Base-by-base conservation (phyloP, 306 rosid species). In the Corylus heterophylla region DNA sequence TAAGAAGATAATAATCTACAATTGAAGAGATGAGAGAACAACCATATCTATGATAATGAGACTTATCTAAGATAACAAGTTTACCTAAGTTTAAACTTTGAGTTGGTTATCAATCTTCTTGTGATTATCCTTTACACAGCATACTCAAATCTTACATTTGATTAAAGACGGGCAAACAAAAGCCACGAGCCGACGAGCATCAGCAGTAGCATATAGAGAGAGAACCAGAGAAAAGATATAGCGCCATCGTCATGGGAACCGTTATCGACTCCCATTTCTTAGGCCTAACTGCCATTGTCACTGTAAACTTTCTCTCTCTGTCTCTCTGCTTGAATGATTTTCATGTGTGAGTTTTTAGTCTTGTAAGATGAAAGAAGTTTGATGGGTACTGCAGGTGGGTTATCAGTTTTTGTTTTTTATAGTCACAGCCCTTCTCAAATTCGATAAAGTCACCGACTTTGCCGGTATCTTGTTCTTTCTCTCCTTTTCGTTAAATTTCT, bases 391-490 rank as follows among this genome's bases (percentile, higher is more conserved):
- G 66, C 90, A 96, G 99, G 78, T 91, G 79, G 93, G 79, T 2
- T 96, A 96, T 80, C 99, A 93, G 78, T 69, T 84, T 11, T 37
- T 90, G 63, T 96, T 96, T 84, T 96, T 96, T 80, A 69, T 93
- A 55, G 35, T 93, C 89, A 96, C 99, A 51, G 99, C 99, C 69
- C 92, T 96, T 71, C 92, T 96, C 83, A 91, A 87, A 84, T 91
- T 96, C 75, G 99, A 96, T 61, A 96, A 93, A 83, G 85, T 96
- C 86, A 96, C 99, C 76, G 99, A 96, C 87, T 96, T 93, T 74
- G 98, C 99, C 0, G 98, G 99, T 95, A 89, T 54, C 31, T 12
- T 52, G 12, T 14, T 44, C 29, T 17, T 13, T 7, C 27, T 47
- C 35, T 76, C 59, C 45, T 56, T 71, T 20, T 12, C 31, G 0